Evolutionary conservation across 2,329 filamentous ascomycete species (phyloP).

Genomic region (Fusarium annulatum): DNA sequence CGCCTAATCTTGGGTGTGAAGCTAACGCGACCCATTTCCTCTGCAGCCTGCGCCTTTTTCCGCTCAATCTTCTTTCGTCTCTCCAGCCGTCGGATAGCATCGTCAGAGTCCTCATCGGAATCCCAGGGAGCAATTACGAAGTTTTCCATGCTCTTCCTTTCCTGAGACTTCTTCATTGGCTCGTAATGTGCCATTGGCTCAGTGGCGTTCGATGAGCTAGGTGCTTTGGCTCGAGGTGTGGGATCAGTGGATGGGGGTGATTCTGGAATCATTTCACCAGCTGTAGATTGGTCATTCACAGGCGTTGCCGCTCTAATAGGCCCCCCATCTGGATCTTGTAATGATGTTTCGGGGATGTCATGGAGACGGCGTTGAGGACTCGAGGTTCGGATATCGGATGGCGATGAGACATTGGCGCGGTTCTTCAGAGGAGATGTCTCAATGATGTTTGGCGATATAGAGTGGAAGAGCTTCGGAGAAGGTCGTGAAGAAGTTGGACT

Average conservation of each 20-base stretch:
- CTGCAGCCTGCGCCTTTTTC: slow-evolving; percentile 54
- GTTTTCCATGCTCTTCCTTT: slow-evolving; percentile 49
- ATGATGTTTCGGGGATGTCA: slow-evolving; percentile 47
- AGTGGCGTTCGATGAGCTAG: slow-evolving; percentile 37
- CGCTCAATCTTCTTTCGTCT: slow-evolving; percentile 52
- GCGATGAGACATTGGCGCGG: slow-evolving; percentile 59
- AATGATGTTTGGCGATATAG: slow-evolving; percentile 58
- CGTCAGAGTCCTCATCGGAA: slow-evolving; percentile 51
- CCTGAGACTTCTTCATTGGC: slow-evolving; percentile 59
- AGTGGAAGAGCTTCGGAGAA: slow-evolving; percentile 62
- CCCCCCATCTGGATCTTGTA: slow-evolving; percentile 33
- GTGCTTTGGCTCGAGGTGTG: slow-evolving; percentile 35
- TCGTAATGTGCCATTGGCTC: slow-evolving; percentile 58
- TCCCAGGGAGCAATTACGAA: slow-evolving; percentile 39
- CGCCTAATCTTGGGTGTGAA: slow-evolving; percentile 45
- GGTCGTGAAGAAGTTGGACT: slow-evolving; percentile 70
- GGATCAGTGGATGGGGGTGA: slow-evolving; percentile 48
- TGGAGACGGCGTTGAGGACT: slow-evolving; percentile 53
- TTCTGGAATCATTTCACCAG: slow-evolving; percentile 51
- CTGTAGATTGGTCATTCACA: slow-evolving; percentile 36
- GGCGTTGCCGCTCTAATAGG: slow-evolving; percentile 43
- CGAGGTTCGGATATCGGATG: slow-evolving; percentile 54
- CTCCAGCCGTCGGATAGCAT: slow-evolving; percentile 48
- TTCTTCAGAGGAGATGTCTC: slow-evolving; percentile 63
- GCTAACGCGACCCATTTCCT: slow-evolving; percentile 56